Percentiles rank a stretch among this genome's conserved stretches.
Evolutionary conservation across 2,329 filamentous ascomycete species (phyloP).

Genomic region (Fusarium domesticum): DNA sequence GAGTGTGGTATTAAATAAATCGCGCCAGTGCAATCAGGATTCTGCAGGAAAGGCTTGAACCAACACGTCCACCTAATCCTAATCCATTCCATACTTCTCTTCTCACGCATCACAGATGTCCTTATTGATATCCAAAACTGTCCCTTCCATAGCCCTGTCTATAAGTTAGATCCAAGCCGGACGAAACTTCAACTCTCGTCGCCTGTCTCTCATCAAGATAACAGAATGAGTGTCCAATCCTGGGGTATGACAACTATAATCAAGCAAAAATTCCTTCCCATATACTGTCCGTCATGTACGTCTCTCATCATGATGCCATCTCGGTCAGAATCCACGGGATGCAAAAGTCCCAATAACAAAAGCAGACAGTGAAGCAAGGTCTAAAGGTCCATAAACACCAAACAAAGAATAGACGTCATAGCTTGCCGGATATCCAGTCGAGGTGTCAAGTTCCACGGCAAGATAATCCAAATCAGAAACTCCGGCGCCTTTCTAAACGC

Average conservation of each 20-base stretch:
- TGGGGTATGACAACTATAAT: slow-evolving; percentile 4
- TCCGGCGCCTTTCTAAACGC: slow-evolving; percentile 23
- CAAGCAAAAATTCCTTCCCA: slow-evolving; percentile 1
- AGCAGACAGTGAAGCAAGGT: slow-evolving; percentile 1
- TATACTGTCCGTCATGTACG: slow-evolving; percentile 1
- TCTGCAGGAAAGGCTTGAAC: background rate
- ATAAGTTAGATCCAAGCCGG: too few relatives aligned
- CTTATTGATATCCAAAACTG: too few relatives aligned
- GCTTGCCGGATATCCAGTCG: slow-evolving; percentile 15
- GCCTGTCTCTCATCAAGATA: slow-evolving; percentile 4
- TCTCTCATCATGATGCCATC: slow-evolving; percentile 1
- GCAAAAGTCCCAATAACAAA: slow-evolving; percentile 3
- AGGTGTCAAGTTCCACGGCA: slow-evolving; percentile 30
- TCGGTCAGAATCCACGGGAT: background rate
- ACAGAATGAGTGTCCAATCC: slow-evolving; percentile 4
- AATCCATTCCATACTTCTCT: background rate
- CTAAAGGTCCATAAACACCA: slow-evolving; percentile 10
- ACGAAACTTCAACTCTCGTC: too few relatives aligned
- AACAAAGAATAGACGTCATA: slow-evolving; percentile 14
- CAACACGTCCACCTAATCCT: background rate
- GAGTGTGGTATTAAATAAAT: slow-evolving; percentile 2
- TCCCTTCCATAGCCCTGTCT: slow-evolving; percentile 4
- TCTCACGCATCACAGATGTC: too few relatives aligned
- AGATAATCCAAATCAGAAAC: slow-evolving; percentile 13
- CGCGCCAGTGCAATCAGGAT: background rate